Evolutionary conservation across 371 early-diverging fungal genomes (phyloP).

Genomic region (Rhizopus sp.): DNA sequence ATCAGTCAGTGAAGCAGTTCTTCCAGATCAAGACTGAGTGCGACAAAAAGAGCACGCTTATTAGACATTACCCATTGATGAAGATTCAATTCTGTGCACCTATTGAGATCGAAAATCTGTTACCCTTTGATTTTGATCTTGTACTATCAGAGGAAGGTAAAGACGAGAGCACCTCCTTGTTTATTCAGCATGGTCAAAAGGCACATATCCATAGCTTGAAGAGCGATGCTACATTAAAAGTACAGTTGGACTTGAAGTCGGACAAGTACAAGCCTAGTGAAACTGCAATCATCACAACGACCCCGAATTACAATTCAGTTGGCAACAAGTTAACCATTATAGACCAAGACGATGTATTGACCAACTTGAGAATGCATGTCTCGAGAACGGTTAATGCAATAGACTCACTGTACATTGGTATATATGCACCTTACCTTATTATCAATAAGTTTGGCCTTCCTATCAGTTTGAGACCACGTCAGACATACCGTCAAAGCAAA

Average conservation of each 20-base stretch:
- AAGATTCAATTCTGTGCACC: slow-evolving; percentile 72
- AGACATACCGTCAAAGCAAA: slow-evolving; percentile 19
- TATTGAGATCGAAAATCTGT: slow-evolving; percentile 78
- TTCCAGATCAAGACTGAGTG: slow-evolving; percentile 34
- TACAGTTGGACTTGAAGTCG: slow-evolving; percentile 65
- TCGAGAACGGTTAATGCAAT: slow-evolving; percentile 26
- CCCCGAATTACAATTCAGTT: slow-evolving; percentile 10
- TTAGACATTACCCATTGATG: slow-evolving; percentile 68
- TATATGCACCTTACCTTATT: slow-evolving; percentile 60
- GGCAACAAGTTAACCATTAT: slow-evolving; percentile 22
- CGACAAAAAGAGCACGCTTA: slow-evolving; percentile 36
- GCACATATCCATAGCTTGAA: slow-evolving; percentile 68
- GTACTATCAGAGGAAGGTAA: slow-evolving; percentile 37
- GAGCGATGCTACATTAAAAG: slow-evolving; percentile 55
- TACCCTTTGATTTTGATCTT: slow-evolving; percentile 74
- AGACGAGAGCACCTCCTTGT: slow-evolving; percentile 39
- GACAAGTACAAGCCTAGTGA: slow-evolving; percentile 36
- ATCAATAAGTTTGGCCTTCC: slow-evolving; percentile 76
- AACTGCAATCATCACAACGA: slow-evolving; percentile 10
- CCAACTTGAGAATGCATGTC: slow-evolving; percentile 61
- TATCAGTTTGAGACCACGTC: slow-evolving; percentile 36
- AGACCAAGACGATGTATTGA: slow-evolving; percentile 48
- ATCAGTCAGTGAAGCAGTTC: slow-evolving; percentile 17
- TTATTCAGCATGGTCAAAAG: slow-evolving; percentile 52
- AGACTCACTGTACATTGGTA: slow-evolving; percentile 33